These are phyloP conservation scores for Corynascus novoguineensis DNA, from an alignment of 495 filamentous ascomycete genomes.

Conservation along the genomic window DNA sequence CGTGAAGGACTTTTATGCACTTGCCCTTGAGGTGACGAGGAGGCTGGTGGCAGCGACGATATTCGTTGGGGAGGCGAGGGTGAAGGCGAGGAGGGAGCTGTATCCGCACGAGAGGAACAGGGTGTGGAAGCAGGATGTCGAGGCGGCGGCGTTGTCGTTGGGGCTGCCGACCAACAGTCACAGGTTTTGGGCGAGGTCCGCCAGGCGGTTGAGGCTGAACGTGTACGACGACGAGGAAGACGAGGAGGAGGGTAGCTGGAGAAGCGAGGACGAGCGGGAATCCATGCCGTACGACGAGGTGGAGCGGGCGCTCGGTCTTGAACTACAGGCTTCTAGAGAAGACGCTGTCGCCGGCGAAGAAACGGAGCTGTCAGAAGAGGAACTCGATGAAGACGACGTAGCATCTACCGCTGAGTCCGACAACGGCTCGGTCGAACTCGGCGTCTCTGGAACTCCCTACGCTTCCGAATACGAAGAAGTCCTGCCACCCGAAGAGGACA, in stretches of 20 bases:
- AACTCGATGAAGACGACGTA: constrained; percentile 21
- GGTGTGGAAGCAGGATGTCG: constrained; percentile 58
- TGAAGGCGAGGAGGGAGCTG: constrained; percentile 39
- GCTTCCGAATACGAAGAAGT: constrained; percentile 18
- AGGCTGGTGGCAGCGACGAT: constrained; percentile 62
- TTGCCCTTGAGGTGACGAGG: constrained; percentile 60
- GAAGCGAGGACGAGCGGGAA: constrained; percentile 15
- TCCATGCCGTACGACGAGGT: constrained; percentile 50
- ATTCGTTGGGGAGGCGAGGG: constrained; percentile 56
- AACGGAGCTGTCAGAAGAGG: constrained; percentile 15
- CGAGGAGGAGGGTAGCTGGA: constrained; percentile 18
- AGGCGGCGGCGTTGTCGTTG: constrained; percentile 56
- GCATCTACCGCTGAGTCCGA: constrained; percentile 2
- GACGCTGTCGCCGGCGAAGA: constrained; percentile 12
- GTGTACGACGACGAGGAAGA: constrained; percentile 46
- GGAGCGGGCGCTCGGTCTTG: constrained; percentile 35
- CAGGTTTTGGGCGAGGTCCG: constrained; percentile 55
- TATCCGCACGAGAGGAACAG: constrained; percentile 27
- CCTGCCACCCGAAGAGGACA: constrained; percentile 28
- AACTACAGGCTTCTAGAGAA: constrained; percentile 12
- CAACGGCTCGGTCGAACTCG: constrained; percentile 6
- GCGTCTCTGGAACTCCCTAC: background rate
- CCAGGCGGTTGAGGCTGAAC: constrained; percentile 54
- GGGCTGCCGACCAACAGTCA: constrained; percentile 38
- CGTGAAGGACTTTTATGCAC: constrained; percentile 66